Evolutionary conservation across 2,329 filamentous ascomycete genomes (phyloP).

Genomic region (Sclerotiophoma versabilis): DNA sequence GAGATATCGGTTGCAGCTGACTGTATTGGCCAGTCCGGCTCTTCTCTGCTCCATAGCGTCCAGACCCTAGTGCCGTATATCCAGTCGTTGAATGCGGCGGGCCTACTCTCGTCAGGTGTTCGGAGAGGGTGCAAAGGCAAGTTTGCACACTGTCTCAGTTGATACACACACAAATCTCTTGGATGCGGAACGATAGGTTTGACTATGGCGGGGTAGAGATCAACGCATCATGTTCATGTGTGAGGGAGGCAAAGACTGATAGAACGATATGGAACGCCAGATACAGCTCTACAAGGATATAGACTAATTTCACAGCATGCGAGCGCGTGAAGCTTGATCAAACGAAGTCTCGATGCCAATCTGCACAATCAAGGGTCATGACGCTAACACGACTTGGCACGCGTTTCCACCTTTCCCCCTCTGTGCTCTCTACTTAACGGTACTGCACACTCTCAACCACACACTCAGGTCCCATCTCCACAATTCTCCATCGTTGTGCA

Average conservation of each 20-base stretch:
- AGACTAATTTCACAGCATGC: background rate
- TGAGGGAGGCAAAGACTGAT: background rate
- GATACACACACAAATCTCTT: background rate
- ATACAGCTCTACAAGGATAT: background rate
- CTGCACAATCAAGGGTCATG: background rate
- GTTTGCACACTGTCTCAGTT: background rate
- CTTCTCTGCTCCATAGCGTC: background rate
- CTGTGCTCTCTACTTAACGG: background rate
- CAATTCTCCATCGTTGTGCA: background rate
- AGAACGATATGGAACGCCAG: background rate
- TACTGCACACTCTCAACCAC: background rate
- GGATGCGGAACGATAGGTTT: background rate
- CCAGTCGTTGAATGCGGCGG: background rate
- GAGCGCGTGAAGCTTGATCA: constrained; percentile 5
- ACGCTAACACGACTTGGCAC: constrained; percentile 5
- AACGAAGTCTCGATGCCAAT: constrained; percentile 9
- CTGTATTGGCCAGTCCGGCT: background rate
- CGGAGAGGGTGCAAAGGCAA: background rate
- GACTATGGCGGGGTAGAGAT: background rate
- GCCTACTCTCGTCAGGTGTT: background rate
- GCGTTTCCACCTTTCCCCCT: background rate
- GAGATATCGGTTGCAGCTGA: background rate
- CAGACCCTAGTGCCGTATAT: background rate
- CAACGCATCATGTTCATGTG: background rate
- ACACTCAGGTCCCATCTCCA: background rate